These are phyloP conservation scores for Candida namnaoensis DNA, from an alignment of 805 yeast species.

Conservation along the genomic window DNA sequence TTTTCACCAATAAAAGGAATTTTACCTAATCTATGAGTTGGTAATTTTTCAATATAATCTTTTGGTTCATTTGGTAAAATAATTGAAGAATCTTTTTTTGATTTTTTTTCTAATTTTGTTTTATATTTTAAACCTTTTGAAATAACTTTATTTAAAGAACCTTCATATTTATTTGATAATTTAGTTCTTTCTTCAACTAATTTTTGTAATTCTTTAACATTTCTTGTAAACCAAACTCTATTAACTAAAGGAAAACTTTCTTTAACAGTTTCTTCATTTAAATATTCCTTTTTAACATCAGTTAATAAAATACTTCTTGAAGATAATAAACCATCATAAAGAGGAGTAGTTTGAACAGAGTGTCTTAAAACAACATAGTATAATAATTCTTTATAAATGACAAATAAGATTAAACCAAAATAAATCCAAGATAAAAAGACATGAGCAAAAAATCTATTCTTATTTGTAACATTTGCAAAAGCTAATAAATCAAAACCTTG, in stretches of 20 bases:
- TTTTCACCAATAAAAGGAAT: slow-evolving; percentile 69
- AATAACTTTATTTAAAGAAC: slow-evolving; percentile 50
- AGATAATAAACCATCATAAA: slow-evolving; percentile 59
- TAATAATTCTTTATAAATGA: slow-evolving; percentile 66
- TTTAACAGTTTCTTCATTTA: slow-evolving; percentile 42
- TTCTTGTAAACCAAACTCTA: slow-evolving; percentile 56
- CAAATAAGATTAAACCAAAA: slow-evolving; percentile 56
- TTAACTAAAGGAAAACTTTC: slow-evolving; percentile 56
- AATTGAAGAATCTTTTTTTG: slow-evolving; percentile 19
- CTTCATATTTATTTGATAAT: slow-evolving; percentile 53
- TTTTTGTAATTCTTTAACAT: slow-evolving; percentile 47
- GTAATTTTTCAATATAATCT: slow-evolving; percentile 74
- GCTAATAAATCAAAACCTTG: slow-evolving; percentile 60
- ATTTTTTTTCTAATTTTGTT: slow-evolving; percentile 49
- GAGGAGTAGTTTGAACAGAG: slow-evolving; percentile 63
- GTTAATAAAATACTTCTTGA: slow-evolving; percentile 69
- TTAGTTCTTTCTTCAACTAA: slow-evolving; percentile 56
- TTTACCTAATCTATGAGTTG: slow-evolving; percentile 63
- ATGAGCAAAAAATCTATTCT: slow-evolving; percentile 65
- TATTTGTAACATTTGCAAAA: slow-evolving; percentile 52
- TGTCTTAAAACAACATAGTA: slow-evolving; percentile 69
- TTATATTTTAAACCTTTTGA: slow-evolving; percentile 50
- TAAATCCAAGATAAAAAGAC: slow-evolving; percentile 68
- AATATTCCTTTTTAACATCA: slow-evolving; percentile 39
- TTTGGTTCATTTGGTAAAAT: slow-evolving; percentile 40